These are phyloP conservation scores for Vitis amurensis DNA, from an alignment of 164 flowering plant genomes.

Conservation along the genomic window DNA sequence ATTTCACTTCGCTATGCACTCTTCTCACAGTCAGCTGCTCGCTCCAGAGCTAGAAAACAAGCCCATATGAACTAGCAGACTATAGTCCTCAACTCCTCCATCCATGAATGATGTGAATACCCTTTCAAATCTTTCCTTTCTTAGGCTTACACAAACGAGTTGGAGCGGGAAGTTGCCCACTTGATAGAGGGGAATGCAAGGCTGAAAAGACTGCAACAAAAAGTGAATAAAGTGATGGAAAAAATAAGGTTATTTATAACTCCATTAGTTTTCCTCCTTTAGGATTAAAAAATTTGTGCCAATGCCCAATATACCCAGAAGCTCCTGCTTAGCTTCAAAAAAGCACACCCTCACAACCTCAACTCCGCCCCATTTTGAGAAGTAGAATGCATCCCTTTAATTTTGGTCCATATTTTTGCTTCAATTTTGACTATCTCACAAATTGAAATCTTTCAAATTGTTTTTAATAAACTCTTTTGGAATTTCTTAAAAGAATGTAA, in stretches of 20 bases:
- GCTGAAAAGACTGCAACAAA: conserved; percentile 43
- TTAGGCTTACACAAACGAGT: conserved; percentile 67
- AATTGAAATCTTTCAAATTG: no score
- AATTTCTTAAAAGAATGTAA: no score
- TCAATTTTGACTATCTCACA: background rate
- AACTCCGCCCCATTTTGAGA: conserved; percentile 65
- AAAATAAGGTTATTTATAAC: no score
- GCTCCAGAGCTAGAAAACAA: conserved; percentile 74
- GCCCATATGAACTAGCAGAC: background rate
- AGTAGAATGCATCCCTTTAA: background rate
- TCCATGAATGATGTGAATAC: no score
- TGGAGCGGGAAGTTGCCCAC: conserved; percentile 55
- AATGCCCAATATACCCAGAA: conserved; percentile 2
- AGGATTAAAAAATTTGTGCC: no score
- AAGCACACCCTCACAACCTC: no score
- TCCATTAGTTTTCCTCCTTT: no score
- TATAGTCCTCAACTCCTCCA: no score
- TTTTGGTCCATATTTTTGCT: background rate
- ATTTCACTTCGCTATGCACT: no score
- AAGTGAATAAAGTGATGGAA: conserved; percentile 19
- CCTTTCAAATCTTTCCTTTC: background rate
- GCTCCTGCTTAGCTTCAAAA: conserved; percentile 36
- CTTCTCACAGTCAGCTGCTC: conserved; percentile 47
- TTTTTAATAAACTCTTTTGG: no score
- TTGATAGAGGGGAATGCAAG: conserved; percentile 55